phyloP scores from a whole-genome alignment of 176 grass and related monocot species.

The Musa acuminata region DNA sequence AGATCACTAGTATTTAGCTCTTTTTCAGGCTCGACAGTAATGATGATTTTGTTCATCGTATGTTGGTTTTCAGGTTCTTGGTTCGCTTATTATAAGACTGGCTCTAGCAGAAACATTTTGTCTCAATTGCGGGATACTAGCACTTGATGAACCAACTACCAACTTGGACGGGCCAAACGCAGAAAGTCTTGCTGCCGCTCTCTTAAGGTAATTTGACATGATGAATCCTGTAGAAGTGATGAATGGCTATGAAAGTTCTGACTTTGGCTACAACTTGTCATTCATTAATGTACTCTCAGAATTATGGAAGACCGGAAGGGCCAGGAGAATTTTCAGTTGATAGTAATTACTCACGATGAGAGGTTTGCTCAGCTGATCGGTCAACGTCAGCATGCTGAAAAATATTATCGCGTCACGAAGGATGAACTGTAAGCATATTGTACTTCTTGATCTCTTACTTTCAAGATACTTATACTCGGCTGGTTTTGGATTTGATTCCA shows the following conservation, averaged over 20 bases:
- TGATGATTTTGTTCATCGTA: not conserved
- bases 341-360: conserved; percentile 88
- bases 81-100: conserved; percentile 94
- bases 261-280: no score
- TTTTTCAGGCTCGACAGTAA: not conserved
- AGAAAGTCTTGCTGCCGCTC: conserved; percentile 76
- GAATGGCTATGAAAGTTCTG: no score
- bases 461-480: conserved; percentile 3
- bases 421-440: conserved; percentile 66
- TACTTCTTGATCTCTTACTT: not conserved
- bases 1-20: no score
- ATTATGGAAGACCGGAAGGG: conserved; percentile 94
- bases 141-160: conserved; percentile 91
- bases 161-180: conserved; percentile 93
- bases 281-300: conserved; percentile 24
- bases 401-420: conserved; percentile 84
- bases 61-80: conserved; percentile 58
- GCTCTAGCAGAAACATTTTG: conserved; percentile 92
- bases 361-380: conserved; percentile 95
- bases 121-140: conserved; percentile 90
- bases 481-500: conserved; percentile 33
- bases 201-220: conserved; percentile 49
- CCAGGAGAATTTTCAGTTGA: conserved; percentile 94
- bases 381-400: conserved; percentile 89
- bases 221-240: not conserved